phyloP scores from a whole-genome alignment of 2,329 filamentous ascomycete genomes.

The Zasmidium citrigriseum region DNA sequence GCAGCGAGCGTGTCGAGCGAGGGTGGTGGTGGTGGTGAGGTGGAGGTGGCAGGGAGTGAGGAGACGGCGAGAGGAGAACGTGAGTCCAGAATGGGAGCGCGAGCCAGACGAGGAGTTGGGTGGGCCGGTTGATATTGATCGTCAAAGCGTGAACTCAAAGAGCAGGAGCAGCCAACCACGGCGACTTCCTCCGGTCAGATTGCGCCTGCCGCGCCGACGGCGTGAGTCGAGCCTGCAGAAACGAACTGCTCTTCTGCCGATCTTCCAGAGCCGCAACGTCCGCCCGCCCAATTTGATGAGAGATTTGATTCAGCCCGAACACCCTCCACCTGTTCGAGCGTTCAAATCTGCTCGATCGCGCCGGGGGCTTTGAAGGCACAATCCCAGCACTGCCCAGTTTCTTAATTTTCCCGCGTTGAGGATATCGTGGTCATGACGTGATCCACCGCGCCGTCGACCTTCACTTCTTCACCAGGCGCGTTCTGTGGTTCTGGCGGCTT shows the following conservation, averaged over 20 bases:
- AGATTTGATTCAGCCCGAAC: not conserved
- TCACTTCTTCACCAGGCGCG: not conserved
- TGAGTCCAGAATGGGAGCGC: not conserved
- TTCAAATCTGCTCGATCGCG: not conserved
- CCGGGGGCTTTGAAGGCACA: not conserved
- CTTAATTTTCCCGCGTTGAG: not conserved
- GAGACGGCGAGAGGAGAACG: slow-evolving; percentile 3
- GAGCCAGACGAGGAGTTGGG: not conserved
- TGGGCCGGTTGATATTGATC: not conserved
- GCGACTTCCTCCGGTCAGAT: not conserved
- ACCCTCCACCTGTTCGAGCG: not conserved
- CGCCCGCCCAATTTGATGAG: not conserved
- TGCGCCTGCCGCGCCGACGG: not conserved
- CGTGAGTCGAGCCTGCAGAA: too few relatives aligned
- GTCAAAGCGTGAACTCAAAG: not conserved
- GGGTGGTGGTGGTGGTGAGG: slow-evolving; percentile 8
- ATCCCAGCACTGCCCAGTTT: not conserved
- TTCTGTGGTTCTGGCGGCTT: not conserved
- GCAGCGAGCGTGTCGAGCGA: slow-evolving; percentile 8
- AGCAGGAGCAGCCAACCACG: too few relatives aligned
- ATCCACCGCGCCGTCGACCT: not conserved
- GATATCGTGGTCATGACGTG: not conserved
- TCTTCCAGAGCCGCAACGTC: not conserved
- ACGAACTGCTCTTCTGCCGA: not conserved
- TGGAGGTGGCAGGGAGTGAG: slow-evolving; percentile 4